Evolutionary conservation across 2,329 filamentous ascomycete species (phyloP), one percentile per base, ranked within the genome.

Genomic region (Trichoderma endophyticum): DNA sequence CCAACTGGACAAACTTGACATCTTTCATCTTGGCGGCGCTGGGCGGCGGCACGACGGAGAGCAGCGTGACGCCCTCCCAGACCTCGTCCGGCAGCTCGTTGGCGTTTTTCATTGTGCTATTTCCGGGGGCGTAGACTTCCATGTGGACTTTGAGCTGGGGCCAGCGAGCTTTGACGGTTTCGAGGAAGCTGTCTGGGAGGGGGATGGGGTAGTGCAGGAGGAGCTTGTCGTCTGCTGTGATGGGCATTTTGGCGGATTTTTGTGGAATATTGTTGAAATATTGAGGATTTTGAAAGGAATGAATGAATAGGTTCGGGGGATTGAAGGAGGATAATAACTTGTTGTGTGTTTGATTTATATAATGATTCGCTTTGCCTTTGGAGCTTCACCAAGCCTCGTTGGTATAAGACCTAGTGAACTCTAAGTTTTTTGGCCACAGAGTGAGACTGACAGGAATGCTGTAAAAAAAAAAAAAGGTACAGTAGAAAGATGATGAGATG

Each of bases 1-100:
- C 76, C 30, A 84, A 73, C 77, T 87, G 85, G n/a, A 86, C 81
- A 71, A 81, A 84, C 60, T 83, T 80, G 28, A 86, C 77, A 3
- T 80, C 77, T 9, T 77, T 75, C 39, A 84, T 76, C 57, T 78
- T 68, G 30, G 78, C 77, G 2, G 76, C 73, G 0, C 76, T 77
- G 1, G 82, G 80, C 5, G 82, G 78, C 32, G 76, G 73, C 68
- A 79, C 79, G 5, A 78, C 76, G 54, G 76, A 26, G 78, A 84
- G 71, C 51, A 85, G 74, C 0, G 84, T 86, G n/a, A 84, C 82
- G 26, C 81, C 82, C 0, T 82, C 79, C 78, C 79, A 84, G 0
- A 77, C 67, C 9, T 80, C 79, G 14, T 77, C 65, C 0, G 78
- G 67, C 18, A 83, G 71, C 11, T 80, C 73, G 12, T 81, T 76